phyloP scores from a whole-genome alignment of 2,329 filamentous ascomycete species.

The Didymella glomerata region DNA sequence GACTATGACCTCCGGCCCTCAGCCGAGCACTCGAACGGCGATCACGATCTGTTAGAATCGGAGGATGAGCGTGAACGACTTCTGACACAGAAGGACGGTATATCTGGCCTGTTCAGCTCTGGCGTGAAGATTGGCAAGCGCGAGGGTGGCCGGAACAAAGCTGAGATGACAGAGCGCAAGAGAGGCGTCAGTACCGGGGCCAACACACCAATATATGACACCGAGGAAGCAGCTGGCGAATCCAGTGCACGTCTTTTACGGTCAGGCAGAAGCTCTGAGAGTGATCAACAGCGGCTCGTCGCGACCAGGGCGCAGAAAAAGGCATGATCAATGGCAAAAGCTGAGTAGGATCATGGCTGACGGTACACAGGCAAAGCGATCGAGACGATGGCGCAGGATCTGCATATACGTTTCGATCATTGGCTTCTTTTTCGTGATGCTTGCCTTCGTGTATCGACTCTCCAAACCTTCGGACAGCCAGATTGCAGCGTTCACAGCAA shows the following conservation, averaged over 20 bases:
- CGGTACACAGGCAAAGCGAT: conserved; percentile 35
- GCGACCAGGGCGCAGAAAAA: conserved; percentile 57
- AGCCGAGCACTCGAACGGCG: conserved; percentile 46
- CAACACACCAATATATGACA: conserved; percentile 83
- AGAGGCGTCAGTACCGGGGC: conserved; percentile 67
- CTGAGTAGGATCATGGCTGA: conserved; percentile 50
- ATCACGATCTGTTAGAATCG: conserved; percentile 54
- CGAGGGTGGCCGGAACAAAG: conserved; percentile 27
- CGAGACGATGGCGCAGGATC: conserved; percentile 52
- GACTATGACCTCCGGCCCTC: conserved; percentile 46
- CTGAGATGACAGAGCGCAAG: conserved; percentile 50
- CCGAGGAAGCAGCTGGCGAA: conserved; percentile 81
- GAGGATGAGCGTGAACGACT: conserved; percentile 59
- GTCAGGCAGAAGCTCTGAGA: conserved; percentile 52
- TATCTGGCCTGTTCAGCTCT: conserved; percentile 43
- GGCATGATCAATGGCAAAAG: conserved; percentile 26
- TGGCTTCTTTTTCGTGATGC: conserved; percentile 63
- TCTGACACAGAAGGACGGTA: conserved; percentile 44
- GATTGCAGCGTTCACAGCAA: conserved; percentile 33
- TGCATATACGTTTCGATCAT: conserved; percentile 57
- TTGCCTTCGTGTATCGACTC: conserved; percentile 66
- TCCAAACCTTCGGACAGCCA: conserved; percentile 48
- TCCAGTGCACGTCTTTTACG: conserved; percentile 57
- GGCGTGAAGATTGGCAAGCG: conserved; percentile 43
- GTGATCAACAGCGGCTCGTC: conserved; percentile 62